Conservation (phyloP, 2,329 filamentous ascomycete genomes). For the Penicillium sp. region DNA sequence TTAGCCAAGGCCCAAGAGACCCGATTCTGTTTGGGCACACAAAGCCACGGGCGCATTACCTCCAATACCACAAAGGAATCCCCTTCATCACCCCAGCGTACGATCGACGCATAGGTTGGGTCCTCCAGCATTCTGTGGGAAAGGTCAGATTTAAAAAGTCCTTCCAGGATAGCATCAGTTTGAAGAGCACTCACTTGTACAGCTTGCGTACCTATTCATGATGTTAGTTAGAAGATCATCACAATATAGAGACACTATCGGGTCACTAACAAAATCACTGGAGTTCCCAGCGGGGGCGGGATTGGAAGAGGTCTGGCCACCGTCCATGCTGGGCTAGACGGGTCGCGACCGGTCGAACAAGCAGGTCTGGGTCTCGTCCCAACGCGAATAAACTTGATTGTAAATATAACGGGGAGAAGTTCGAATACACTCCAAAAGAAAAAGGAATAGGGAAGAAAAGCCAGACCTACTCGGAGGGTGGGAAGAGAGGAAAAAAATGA, state of each 20-base stretch:
- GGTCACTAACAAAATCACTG: conserved; percentile 82
- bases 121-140: conserved; percentile 85
- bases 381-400: conserved; percentile 2
- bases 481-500: conserved; percentile 11
- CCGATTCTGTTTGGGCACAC: conserved; percentile 2
- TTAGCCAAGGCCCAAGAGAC: conserved; percentile 18
- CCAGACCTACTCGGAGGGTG: conserved; percentile 9
- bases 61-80: conserved; percentile 97
- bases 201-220: conserved; percentile 82
- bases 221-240: conserved; percentile 11
- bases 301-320: conserved; percentile 42
- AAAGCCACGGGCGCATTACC: conserved; percentile 52
- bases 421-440: conserved; percentile 1
- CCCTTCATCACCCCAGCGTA: conserved; percentile 91
- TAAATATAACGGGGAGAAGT: not conserved
- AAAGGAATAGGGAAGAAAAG: not conserved
- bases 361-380: conserved; percentile 23
- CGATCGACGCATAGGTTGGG: conserved; percentile 85
- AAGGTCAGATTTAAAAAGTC: conserved; percentile 15
- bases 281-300: conserved; percentile 68
- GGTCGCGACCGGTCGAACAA: conserved; percentile 41
- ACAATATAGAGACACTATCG: not conserved
- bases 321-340: conserved; percentile 47
- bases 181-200: conserved; percentile 76
- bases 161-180: not conserved